Base-by-base conservation (phyloP, 2,329 filamentous ascomycete genomes). In the Alternaria atra region DNA sequence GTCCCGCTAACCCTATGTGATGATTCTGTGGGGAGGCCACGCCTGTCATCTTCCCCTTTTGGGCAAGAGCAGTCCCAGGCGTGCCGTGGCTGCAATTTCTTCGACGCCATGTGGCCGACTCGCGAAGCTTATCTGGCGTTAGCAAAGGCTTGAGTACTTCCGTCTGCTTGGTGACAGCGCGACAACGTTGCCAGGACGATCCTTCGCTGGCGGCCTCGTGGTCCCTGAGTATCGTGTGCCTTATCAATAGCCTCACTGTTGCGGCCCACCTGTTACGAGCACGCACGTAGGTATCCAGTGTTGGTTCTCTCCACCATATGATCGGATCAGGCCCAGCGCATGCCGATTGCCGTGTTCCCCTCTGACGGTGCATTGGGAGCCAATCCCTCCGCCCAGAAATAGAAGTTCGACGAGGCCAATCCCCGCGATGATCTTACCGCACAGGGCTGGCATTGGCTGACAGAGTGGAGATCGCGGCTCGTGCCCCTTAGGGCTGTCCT, bases 391-490 rank as follows among this genome's bases (percentile, higher is more conserved):
- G 68, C 65, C 70, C 64, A 67, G 66, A 66, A 73, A 75, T 73
- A 72, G 70, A 67, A 53, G 40, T 42, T 43, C 58, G 52, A 60
- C 68, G 50, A 59, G 64, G 60, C 44, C 44, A 32, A 58, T 44
- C 66, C 70, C 61, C 61, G 67, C 63, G 67, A 60, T 55, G 68
- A 74, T 74, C 72, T 43, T 52, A 54, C 61, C 63, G 48, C 55
- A 46, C 57, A 43, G 54, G 52, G 55, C 58, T 68, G 55, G 64
- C 63, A 70, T 71, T 71, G 69, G 69, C 72, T 48, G 52, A 55
- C 43, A 60, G 59, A 63, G 58, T 57, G 57, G 61, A 71, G 70
- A 73, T 73, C 75, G 65, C 60, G 67, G 72, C 72, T 60, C 60
- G 58, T 65, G 59, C 65, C 64, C 65, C 47, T 58, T 67, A 62